Conservation (phyloP, 2,329 filamentous ascomycete species). For the Teratosphaeria viscida region DNA sequence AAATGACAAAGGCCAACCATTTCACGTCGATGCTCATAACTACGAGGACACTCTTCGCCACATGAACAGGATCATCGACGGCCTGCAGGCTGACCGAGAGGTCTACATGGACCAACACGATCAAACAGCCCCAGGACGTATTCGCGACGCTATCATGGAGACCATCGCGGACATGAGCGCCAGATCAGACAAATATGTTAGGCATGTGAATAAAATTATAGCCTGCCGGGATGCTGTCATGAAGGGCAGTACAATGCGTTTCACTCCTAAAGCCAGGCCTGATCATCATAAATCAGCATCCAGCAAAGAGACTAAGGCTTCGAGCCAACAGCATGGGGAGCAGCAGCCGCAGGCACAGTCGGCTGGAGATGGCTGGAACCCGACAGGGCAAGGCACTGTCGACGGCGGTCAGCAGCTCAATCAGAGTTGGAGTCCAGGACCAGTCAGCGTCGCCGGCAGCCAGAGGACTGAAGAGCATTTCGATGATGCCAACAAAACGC, state of each 20-base stretch:
- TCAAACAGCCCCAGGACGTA: neutral
- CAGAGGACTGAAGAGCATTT: neutral
- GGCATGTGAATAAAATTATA: neutral
- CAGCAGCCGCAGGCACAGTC: neutral
- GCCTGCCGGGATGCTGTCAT: neutral
- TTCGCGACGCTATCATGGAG: neutral
- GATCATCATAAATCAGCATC: neutral
- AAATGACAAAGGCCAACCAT: neutral
- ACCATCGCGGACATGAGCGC: neutral
- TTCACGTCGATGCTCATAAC: neutral
- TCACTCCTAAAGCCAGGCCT: neutral
- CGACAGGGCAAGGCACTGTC: conserved; percentile 1
- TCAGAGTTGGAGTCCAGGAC: neutral
- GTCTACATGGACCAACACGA: neutral
- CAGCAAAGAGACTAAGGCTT: neutral
- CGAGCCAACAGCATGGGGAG: neutral
- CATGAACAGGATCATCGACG: neutral
- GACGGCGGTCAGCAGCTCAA: neutral
- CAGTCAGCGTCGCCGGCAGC: neutral
- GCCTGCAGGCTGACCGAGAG: neutral
- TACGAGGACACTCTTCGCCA: neutral
- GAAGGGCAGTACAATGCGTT: neutral
- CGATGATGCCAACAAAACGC: neutral
- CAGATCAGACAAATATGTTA: neutral
- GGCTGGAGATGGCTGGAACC: neutral